phyloP scores from a whole-genome alignment of 805 yeast genomes.

The Metschnikowia rubicola region DNA sequence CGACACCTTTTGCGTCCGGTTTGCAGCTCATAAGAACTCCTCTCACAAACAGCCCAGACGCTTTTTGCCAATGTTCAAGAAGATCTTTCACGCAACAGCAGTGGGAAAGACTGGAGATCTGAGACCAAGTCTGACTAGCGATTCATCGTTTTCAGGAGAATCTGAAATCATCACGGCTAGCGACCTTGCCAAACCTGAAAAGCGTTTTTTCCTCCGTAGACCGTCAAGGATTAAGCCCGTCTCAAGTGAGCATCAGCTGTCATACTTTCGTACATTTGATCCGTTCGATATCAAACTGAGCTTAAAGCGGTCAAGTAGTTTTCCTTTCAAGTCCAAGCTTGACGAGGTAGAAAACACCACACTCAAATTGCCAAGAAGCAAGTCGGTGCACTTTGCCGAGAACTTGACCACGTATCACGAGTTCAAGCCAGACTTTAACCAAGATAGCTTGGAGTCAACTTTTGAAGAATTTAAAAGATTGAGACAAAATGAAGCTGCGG shows the following conservation, averaged over 20 bases:
- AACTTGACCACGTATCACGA: conserved; percentile 12
- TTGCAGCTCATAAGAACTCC: too few relatives aligned
- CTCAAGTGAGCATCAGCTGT: background rate
- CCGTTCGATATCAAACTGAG: conserved; percentile 12
- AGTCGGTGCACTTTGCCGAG: conserved; percentile 18
- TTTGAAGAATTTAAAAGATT: conserved; percentile 2
- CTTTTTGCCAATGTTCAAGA: conserved; percentile 14
- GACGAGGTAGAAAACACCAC: background rate
- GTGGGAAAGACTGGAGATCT: conserved; percentile 4
- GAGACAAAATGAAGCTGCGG: background rate
- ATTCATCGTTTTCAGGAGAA: conserved; percentile 9
- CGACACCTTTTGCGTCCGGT: too few relatives aligned
- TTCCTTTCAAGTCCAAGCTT: conserved; percentile 5
- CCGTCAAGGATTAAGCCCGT: conserved; percentile 1
- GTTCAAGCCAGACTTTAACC: conserved; percentile 3
- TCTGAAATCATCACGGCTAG: conserved; percentile 8
- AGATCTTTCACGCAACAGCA: conserved; percentile 10
- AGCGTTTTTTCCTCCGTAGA: conserved; percentile 11
- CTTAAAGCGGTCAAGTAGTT: conserved; percentile 12
- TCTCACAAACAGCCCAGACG: conserved; percentile 4
- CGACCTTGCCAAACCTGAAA: conserved; percentile 10
- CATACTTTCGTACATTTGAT: conserved; percentile 10
- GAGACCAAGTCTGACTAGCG: background rate
- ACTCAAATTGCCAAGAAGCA: conserved; percentile 11
- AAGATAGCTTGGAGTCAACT: background rate